phyloP scores from a whole-genome alignment of 257 asterid species.

The Solanum lycopersicoides region DNA sequence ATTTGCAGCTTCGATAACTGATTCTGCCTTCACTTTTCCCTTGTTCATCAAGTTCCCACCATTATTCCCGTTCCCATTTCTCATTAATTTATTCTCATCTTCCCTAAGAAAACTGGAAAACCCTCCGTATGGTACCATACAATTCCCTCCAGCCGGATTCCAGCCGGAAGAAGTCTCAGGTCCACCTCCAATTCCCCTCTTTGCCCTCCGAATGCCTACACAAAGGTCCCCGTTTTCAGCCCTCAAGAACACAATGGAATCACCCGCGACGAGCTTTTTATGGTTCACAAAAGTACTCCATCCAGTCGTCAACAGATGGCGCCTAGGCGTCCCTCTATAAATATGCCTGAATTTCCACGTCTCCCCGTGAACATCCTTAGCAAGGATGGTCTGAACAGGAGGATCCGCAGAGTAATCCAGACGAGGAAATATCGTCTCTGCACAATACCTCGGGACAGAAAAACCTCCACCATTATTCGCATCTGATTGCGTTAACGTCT shows the following conservation, averaged over 20 bases:
- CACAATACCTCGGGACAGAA: constrained; percentile 91
- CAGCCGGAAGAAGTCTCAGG: constrained; percentile 49
- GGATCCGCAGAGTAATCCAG: constrained; percentile 73
- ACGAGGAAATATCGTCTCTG: constrained; percentile 79
- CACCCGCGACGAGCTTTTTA: constrained; percentile 90
- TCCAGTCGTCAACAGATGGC: constrained; percentile 91
- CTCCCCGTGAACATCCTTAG: constrained; percentile 88
- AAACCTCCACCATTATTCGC: constrained; percentile 95
- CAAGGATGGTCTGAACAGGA: constrained; percentile 78
- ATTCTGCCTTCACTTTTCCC: constrained; percentile 62
- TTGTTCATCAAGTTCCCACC: constrained; percentile 8
- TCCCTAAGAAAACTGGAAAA: constrained; percentile 56
- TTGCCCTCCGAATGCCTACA: constrained; percentile 79
- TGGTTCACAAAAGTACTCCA: constrained; percentile 95
- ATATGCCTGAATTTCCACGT: constrained; percentile 93
- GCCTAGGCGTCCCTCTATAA: constrained; percentile 87
- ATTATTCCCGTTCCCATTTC: constrained; percentile 10
- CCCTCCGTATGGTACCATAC: constrained; percentile 48
- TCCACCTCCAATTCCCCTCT: constrained; percentile 65
- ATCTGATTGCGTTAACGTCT: constrained; percentile 84
- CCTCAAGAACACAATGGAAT: constrained; percentile 79
- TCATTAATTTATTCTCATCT: constrained; percentile 32
- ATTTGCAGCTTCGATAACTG: constrained; percentile 63
- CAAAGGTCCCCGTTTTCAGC: constrained; percentile 81
- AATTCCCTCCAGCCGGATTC: constrained; percentile 44